A percentile compares a stretch with the other conserved stretches of the same genome.
Conservation (phyloP, 23 red algal genomes). For the Gracilaria gracilis region DNA sequence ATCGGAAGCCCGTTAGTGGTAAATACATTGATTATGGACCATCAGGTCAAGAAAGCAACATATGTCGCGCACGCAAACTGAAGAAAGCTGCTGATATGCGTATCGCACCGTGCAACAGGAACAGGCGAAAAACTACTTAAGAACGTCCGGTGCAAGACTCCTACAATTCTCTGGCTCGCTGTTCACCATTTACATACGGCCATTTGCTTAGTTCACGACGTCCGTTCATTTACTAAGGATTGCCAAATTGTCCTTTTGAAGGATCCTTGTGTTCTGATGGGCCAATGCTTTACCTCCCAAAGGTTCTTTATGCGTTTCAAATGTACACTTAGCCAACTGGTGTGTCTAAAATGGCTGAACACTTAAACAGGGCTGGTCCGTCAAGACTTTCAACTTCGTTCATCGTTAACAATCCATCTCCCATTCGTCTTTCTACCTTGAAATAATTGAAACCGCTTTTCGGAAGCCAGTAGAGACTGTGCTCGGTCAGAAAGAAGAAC, state of each 20-base stretch:
- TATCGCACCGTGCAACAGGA: too few relatives aligned
- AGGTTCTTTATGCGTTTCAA: neutral
- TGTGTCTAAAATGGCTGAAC: conserved; percentile 2
- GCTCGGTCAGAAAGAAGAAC: neutral
- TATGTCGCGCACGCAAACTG: too few relatives aligned
- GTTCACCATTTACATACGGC: neutral
- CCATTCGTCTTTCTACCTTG: neutral
- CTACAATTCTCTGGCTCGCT: too few relatives aligned
- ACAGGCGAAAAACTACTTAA: too few relatives aligned
- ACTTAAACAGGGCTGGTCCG: neutral
- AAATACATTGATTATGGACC: too few relatives aligned
- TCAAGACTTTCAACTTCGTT: neutral
- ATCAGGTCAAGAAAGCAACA: too few relatives aligned
- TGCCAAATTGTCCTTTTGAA: neutral
- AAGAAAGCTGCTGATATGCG: too few relatives aligned
- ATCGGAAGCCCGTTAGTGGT: too few relatives aligned
- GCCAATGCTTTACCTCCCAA: neutral
- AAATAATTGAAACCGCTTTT: neutral
- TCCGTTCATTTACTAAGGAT: neutral
- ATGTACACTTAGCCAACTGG: neutral
- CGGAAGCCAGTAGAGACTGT: neutral
- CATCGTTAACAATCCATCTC: neutral
- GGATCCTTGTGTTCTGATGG: neutral
- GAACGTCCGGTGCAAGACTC: too few relatives aligned
- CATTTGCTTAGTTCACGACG: neutral